Evolutionary conservation across 1,139 yeast species (phyloP), one percentile per base, ranked within the genome.

Genomic region (Hanseniaspora gamundiae): DNA sequence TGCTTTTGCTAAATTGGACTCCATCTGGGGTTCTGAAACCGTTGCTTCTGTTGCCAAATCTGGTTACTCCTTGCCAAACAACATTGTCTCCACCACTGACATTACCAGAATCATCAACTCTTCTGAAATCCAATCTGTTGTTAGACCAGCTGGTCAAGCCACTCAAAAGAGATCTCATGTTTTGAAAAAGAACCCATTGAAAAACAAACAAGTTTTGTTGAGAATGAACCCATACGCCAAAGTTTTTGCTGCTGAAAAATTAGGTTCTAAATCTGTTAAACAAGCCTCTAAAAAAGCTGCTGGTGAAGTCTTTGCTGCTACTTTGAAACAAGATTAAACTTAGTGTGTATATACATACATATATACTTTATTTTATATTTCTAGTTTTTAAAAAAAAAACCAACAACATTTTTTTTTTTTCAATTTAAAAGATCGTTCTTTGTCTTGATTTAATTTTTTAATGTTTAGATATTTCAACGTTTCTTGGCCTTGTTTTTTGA

Each of bases 181-280:
- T 69, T 82, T 80, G 73, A 91, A 91, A 96, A 88, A 86, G 91
- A 91, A 91, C 93, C 98, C 99, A 75, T 87, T 91, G 71, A 91
- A 86, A 91, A 91, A 93, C 96, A 88, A 87, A 81, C 95, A 86
- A 76, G 93, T 87, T 65, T 74, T 87, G 69, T 81, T 87, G 71
- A 86, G 96, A 79, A 83, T 91, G 72, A 93, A 91, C 95, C 99
- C 99, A 60, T 91, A 91, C 81, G 97, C 98, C 65, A 86, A 86
- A 83, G 94, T 91, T 62, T 87, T 78, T 74, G 67, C 95, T 64
- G 86, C 84, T 69, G 82, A 86, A 76, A 84, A 85, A 75, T 74
- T 82, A 61, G 95, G 94, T 65, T 80, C 88, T 60, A 73, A 73
- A 68, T 85, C 85, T 81, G 84, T 71, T 68, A 79, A 73, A 60